Evolutionary conservation across 129 eudicot species (phyloP), one percentile per base, ranked within the genome.

Genomic region (Mikania micrantha): DNA sequence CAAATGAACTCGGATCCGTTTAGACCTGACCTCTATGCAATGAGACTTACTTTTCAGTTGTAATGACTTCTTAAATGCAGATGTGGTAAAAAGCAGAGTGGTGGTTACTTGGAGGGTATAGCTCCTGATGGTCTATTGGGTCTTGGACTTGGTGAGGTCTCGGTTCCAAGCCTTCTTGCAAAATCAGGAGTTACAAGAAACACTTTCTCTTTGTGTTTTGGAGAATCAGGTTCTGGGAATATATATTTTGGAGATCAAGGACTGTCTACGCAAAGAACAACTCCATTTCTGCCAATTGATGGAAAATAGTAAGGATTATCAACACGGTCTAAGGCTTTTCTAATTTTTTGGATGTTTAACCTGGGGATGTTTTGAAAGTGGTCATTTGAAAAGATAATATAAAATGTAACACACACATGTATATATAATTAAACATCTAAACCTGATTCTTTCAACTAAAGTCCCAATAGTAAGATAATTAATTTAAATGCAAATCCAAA

Each of bases 61-160:
- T 54, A 47, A 34, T 41, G 49, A 39, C 32, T 44, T 67, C 34
- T 21, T 72, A 35, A 71, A 44, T 75, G 66, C 78, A 94, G 99
- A 60, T 94, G 99, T 81, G 99, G 99, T 38, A 87, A 78, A 78
- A 78, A 85, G 84, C 99, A 94, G 72, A 94, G 87, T 76, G 99
- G 99, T 79, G 86, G 81, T 60, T 94, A 94, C 85, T 77, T 94
- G 74, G 83, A 80, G 20, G 99, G 99, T 74, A 77, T 94, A 67
- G 99, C 99, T 44, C 99, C 99, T 58, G 99, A 94, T 79, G 99
- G 99, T 73, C 75, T 94, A 28, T 68, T 94, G 81, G 99, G 99
- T 63, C 84, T 94, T 48, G 99, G 99, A 60, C 78, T 81, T 42
- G 90, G 93, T 4, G 86, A 90, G 12, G 78, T 87, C 53, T 90